Conservation (phyloP, 2,329 filamentous ascomycete species). For the Aspergillus tamarii region DNA sequence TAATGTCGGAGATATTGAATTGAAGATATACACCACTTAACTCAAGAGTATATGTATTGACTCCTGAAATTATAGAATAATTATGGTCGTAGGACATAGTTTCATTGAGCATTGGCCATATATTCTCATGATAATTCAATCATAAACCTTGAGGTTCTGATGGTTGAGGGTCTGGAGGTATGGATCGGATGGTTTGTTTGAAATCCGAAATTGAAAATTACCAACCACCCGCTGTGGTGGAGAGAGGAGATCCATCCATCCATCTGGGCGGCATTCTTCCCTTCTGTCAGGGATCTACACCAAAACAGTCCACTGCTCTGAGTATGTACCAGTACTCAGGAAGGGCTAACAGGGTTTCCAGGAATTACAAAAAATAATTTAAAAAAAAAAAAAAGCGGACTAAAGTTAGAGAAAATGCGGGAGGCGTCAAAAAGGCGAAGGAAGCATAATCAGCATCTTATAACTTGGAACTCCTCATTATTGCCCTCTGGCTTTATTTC, state of each 20-base stretch:
- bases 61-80: background rate
- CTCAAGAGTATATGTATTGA: background rate
- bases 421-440: slow-evolving; percentile 15
- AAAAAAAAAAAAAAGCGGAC: slow-evolving; percentile 1
- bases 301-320: slow-evolving; percentile 4
- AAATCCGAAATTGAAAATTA: slow-evolving; percentile 19
- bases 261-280: slow-evolving; percentile 18
- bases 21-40: background rate
- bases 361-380: slow-evolving; percentile 6
- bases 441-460: slow-evolving; percentile 14
- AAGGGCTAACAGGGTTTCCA: background rate
- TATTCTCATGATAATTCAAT: background rate
- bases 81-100: background rate
- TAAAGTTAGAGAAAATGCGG: slow-evolving; percentile 13
- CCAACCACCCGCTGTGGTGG: slow-evolving; percentile 7
- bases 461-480: slow-evolving; percentile 11
- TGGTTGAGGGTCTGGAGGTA: background rate
- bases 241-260: slow-evolving; percentile 13
- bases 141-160: background rate
- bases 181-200: background rate
- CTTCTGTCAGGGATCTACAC: slow-evolving; percentile 22
- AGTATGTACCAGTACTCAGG: background rate
- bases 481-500: background rate
- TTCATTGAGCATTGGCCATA: background rate
- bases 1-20: slow-evolving; percentile 11